phyloP scores from a whole-genome alignment of 2,329 filamentous ascomycete species.

The Mariannaea elegans region DNA sequence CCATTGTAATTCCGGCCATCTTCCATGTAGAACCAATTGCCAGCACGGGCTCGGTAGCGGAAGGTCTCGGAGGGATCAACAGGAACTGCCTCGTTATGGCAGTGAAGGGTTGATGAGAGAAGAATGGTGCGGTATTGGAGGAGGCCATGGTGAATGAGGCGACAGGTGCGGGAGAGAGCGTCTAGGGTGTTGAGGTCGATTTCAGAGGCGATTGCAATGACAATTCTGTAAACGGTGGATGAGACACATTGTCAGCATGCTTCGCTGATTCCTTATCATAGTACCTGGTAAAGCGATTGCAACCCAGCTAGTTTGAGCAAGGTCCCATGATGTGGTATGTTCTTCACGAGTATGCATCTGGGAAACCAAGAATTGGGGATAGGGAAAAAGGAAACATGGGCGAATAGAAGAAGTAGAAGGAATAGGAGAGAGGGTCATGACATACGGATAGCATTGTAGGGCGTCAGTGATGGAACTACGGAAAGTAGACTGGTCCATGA shows the following conservation, averaged over 20 bases:
- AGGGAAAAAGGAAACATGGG: neutral
- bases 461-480: conserved; percentile 37
- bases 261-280: conserved; percentile 21
- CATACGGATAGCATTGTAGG: conserved; percentile 42
- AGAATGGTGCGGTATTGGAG: conserved; percentile 81
- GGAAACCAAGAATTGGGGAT: neutral
- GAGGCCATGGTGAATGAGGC: conserved; percentile 79
- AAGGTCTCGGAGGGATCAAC: conserved; percentile 65
- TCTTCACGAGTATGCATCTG: neutral
- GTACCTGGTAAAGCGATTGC: neutral
- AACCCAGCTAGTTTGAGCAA: neutral
- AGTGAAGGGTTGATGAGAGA: conserved; percentile 79
- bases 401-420: conserved; percentile 9
- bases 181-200: conserved; percentile 91
- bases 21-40: conserved; percentile 69
- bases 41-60: conserved; percentile 64
- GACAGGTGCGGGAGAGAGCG: conserved; percentile 82
- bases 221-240: conserved; percentile 67
- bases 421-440: conserved; percentile 11
- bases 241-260: conserved; percentile 18
- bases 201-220: conserved; percentile 75
- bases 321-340: conserved; percentile 28
- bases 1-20: conserved; percentile 64
- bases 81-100: conserved; percentile 73
- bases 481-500: conserved; percentile 38